Conservation (phyloP, 495 filamentous ascomycete species). For the Clohesyomyces aquaticus region DNA sequence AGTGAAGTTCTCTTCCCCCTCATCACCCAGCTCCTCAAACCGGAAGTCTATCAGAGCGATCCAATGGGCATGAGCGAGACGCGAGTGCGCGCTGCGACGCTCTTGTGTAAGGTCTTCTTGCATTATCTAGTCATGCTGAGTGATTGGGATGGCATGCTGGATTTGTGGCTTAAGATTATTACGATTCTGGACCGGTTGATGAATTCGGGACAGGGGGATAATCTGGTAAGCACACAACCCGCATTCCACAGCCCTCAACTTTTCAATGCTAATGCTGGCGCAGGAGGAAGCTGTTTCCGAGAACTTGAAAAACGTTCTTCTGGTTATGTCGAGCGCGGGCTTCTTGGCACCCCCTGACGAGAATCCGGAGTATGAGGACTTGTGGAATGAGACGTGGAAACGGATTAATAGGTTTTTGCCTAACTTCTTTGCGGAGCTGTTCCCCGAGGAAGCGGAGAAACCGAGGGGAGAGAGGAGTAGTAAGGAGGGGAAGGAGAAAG, state of each 20-base stretch:
- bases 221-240: conserved; percentile 62
- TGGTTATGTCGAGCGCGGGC: conserved; percentile 92
- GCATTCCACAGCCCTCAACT: background rate
- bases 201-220: conserved; percentile 93
- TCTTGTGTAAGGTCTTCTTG: conserved; percentile 93
- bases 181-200: conserved; percentile 95
- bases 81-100: conserved; percentile 84
- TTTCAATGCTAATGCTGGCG: conserved; percentile 17
- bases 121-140: conserved; percentile 86
- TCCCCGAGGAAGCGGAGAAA: conserved; percentile 46
- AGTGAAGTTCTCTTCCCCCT: conserved; percentile 95
- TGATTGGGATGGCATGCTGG: conserved; percentile 88
- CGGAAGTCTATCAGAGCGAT: conserved; percentile 92
- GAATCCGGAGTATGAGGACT: conserved; percentile 59
- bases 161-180: conserved; percentile 89
- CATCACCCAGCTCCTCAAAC: conserved; percentile 84
- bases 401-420: conserved; percentile 89
- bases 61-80: conserved; percentile 94
- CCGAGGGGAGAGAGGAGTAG: no score
- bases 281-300: conserved; percentile 95
- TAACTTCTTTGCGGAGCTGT: conserved; percentile 59
- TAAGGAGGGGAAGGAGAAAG: conserved; percentile 24
- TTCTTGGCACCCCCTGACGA: conserved; percentile 76
- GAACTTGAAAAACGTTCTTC: conserved; percentile 91
- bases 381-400: conserved; percentile 85